phyloP scores from a whole-genome alignment of 371 early-diverging fungal genomes.

The Zychaea mexicana region DNA sequence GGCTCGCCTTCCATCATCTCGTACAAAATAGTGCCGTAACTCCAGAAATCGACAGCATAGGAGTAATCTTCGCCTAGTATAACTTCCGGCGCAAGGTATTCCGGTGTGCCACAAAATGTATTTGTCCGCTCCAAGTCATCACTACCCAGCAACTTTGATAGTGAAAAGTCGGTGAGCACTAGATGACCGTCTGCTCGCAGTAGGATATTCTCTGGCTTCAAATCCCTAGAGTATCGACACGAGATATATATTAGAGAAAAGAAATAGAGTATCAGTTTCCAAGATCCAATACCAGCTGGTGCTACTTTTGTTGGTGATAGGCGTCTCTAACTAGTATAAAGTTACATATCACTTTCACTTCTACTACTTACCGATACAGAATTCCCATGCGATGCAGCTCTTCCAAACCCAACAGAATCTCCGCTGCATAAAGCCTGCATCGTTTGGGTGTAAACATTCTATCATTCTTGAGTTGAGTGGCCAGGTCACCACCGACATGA shows the following conservation, averaged over 20 bases:
- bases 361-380: constrained; percentile 72
- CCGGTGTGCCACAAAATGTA: constrained; percentile 96
- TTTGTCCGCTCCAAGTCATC: constrained; percentile 63
- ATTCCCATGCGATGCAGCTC: constrained; percentile 88
- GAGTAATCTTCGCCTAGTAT: constrained; percentile 80
- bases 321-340: no score
- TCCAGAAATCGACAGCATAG: constrained; percentile 96
- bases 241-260: no score
- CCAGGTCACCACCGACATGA: constrained; percentile 93
- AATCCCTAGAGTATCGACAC: no score
- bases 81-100: constrained; percentile 91
- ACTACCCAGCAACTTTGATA: constrained; percentile 68
- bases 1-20: constrained; percentile 79
- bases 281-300: no score
- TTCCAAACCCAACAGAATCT: constrained; percentile 84
- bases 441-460: constrained; percentile 37
- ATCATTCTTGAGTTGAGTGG: constrained; percentile 74
- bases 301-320: no score
- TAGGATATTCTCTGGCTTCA: constrained; percentile 90
- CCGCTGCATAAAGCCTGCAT: constrained; percentile 79
- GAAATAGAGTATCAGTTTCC: no score
- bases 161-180: constrained; percentile 89
- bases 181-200: constrained; percentile 80
- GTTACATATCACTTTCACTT: no score
- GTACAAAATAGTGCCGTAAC: constrained; percentile 91